phyloP scores from a whole-genome alignment of 108 stramenopile species.

The Stephanodiscus triporus region DNA sequence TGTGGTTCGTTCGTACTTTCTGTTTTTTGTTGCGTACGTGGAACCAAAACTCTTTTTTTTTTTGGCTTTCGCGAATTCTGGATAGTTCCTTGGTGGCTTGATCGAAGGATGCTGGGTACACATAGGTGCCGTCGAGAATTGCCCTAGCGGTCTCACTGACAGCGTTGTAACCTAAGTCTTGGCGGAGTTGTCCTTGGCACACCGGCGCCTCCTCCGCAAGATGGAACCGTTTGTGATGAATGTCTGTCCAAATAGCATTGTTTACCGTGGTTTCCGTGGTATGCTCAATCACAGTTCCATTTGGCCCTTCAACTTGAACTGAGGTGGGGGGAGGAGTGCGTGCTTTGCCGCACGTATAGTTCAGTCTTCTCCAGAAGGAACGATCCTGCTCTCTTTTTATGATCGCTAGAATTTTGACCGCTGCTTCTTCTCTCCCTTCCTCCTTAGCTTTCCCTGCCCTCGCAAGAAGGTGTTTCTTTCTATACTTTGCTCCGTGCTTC shows the following conservation, averaged over 20 bases:
- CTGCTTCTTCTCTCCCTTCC: slow-evolving; percentile 9
- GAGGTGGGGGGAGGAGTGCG: not conserved
- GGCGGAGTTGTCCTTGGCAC: slow-evolving; percentile 15
- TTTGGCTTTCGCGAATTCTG: too few species aligned
- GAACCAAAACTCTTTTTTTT: too few species aligned
- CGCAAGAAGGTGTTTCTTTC: not conserved
- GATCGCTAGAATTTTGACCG: slow-evolving; percentile 13
- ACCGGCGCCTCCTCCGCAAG: slow-evolving; percentile 11
- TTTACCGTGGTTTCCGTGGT: not conserved
- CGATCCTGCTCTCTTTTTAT: slow-evolving; percentile 22
- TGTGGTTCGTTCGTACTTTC: too few species aligned
- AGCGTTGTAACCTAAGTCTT: slow-evolving; percentile 16
- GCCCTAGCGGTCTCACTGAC: not conserved
- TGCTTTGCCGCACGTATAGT: slow-evolving; percentile 3
- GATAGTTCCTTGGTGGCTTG: not conserved
- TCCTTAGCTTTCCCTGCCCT: not conserved
- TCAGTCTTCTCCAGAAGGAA: slow-evolving; percentile 19
- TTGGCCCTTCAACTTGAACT: slow-evolving; percentile 8
- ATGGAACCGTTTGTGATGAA: not conserved
- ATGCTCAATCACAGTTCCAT: not conserved
- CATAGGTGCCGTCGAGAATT: slow-evolving; percentile 6
- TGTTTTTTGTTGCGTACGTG: too few species aligned
- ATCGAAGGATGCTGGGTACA: not conserved
- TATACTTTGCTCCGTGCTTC: slow-evolving; percentile 2
- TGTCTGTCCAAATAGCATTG: not conserved